Evolutionary conservation across 176 grass and related monocot species (phyloP).

Genomic region (Juncus inflexus): DNA sequence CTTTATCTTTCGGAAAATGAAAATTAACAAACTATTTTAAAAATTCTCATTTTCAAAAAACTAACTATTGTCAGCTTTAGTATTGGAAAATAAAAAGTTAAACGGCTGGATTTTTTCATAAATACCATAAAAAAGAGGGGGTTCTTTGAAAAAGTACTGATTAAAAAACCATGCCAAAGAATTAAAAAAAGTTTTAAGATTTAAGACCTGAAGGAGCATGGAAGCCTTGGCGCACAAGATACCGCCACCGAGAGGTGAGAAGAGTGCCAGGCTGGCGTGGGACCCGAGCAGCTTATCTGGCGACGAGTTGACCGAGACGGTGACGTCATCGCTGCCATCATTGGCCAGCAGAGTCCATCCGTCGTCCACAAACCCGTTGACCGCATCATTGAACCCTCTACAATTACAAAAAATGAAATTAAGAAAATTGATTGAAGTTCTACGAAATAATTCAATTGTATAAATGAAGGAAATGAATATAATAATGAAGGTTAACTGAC

Average conservation of each 20-base stretch:
- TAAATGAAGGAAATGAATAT: background rate
- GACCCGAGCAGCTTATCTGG: constrained; percentile 52
- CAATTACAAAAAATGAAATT: background rate
- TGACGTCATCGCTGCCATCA: constrained; percentile 75
- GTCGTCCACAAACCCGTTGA: constrained; percentile 82
- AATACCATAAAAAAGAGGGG: no score
- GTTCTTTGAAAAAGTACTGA: background rate
- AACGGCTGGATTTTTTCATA: no score
- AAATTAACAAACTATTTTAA: no score
- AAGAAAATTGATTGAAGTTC: constrained; percentile 1
- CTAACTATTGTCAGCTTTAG: no score
- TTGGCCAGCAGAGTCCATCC: constrained; percentile 67
- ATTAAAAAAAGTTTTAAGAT: no score
- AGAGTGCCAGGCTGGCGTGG: constrained; percentile 38
- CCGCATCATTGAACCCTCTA: constrained; percentile 88
- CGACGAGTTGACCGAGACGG: constrained; percentile 63
- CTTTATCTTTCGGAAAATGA: no score
- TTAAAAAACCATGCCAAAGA: constrained; percentile 3
- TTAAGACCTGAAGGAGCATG: constrained; percentile 76
- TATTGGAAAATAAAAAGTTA: no score
- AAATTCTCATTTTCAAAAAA: no score
- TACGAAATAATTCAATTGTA: background rate
- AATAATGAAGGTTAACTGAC: constrained; percentile 27
- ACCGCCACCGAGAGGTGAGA: constrained; percentile 41
- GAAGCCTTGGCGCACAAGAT: constrained; percentile 91